phyloP scores from a whole-genome alignment of 2,329 filamentous ascomycete genomes.

The Aspergillus brasiliensis region DNA sequence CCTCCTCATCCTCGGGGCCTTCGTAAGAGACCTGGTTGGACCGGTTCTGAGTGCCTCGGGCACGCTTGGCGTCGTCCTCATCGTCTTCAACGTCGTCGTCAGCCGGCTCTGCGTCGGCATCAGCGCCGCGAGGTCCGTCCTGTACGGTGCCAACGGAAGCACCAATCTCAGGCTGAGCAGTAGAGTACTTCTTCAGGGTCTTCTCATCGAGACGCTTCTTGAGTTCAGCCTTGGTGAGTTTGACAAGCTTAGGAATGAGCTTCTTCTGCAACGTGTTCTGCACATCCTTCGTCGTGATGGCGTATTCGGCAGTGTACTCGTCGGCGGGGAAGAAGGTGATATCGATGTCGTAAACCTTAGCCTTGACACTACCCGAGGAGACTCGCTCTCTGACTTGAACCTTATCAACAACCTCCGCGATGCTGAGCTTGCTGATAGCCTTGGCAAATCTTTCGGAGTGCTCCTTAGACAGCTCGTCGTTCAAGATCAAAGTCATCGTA shows the following conservation, averaged over 20 bases:
- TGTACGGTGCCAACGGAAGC: constrained; percentile 60
- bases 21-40: constrained; percentile 85
- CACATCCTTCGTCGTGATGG: constrained; percentile 77
- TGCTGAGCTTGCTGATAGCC: constrained; percentile 80
- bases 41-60: constrained; percentile 68
- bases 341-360: constrained; percentile 82
- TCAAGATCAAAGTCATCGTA: constrained; percentile 70
- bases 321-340: constrained; percentile 80
- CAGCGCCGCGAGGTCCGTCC: constrained; percentile 51
- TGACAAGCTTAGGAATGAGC: constrained; percentile 72
- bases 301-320: constrained; percentile 85
- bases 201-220: constrained; percentile 72
- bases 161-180: constrained; percentile 76
- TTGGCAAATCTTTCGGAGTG: constrained; percentile 83
- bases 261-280: constrained; percentile 76
- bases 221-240: constrained; percentile 72
- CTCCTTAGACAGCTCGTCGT: constrained; percentile 67
- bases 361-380: constrained; percentile 69
- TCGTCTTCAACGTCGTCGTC: constrained; percentile 76
- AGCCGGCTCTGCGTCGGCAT: constrained; percentile 60
- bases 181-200: constrained; percentile 57
- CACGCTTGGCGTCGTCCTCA: constrained; percentile 67
- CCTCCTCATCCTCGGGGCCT: constrained; percentile 88
- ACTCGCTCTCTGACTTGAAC: constrained; percentile 79
- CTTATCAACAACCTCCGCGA: constrained; percentile 81